Evolutionary conservation across 768 basidiomycete species (phyloP), one percentile per base, ranked within the genome.

Genomic region (Suillus discolor): DNA sequence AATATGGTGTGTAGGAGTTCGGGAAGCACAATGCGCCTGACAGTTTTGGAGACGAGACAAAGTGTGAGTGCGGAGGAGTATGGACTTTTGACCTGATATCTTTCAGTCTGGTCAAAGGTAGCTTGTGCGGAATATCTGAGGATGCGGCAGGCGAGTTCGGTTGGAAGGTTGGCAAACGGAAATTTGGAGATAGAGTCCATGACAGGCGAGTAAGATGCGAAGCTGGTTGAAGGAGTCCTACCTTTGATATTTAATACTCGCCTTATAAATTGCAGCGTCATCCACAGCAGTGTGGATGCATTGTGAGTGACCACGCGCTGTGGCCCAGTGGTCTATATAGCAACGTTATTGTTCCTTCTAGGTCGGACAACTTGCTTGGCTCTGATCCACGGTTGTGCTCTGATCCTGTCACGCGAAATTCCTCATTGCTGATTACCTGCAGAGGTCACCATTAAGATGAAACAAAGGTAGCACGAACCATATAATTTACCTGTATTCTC

Each of bases 1-100:
- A 79, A 62, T 3, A 83, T 76, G 11, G 78, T 81, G 63, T 77
- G 73, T 12, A 82, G 75, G 61, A 83, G 74, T 62, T 73, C 66
- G 39, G 76, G 79, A 76, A 83, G 81, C 31, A 75, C 70, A n/a
- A 69, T 69, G 15, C 69, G 72, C 18, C 80, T 76, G 36, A 82
- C 59, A 23, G 55, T 59, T 47, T 68, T 70, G 7, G 79, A 82
- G 16, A 81, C 79, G 18, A 64, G 68, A 36, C 77, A 73, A 20
- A 83, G 73, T 7, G 75, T 62, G 25, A 72, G 59, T 4, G 77
- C 77, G 18, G 74, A 77, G 28, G 68, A 66, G 57, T 72, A 74
- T 11, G 61, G 53, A 59, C 63, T 63, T 12, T 12, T 8, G 15
- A 6, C 2, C 12, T 20, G 11, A 12, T 65, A 39, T 57, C 68